Conservation (phyloP, 306 rosid species). For the Quercus variabilis region DNA sequence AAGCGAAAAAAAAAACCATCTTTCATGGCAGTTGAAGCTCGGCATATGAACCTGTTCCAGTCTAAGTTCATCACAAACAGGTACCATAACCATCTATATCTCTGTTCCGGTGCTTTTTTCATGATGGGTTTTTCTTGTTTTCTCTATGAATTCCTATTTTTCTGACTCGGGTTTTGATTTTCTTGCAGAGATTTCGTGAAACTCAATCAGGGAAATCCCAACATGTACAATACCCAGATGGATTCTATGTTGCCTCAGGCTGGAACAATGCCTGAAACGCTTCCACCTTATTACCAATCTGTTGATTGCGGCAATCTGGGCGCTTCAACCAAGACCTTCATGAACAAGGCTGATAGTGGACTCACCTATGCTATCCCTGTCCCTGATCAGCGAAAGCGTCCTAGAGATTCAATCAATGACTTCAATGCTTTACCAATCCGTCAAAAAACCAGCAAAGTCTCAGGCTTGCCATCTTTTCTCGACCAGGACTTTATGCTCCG, state of each 20-base stretch:
- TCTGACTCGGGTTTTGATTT: neutral
- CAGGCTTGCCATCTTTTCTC: constrained; percentile 17
- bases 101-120: too few relatives aligned
- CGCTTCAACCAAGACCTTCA: constrained; percentile 14
- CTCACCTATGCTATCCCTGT: constrained; percentile 41
- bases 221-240: constrained; percentile 28
- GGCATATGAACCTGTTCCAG: constrained; percentile 48
- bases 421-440: constrained; percentile 3
- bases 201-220: constrained; percentile 2
- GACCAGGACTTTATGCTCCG: constrained; percentile 26
- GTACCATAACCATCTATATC: constrained; percentile 4
- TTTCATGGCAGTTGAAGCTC: constrained; percentile 87
- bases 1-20: constrained; percentile 16
- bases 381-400: constrained; percentile 35
- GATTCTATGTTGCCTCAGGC: constrained; percentile 31
- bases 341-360: constrained; percentile 62
- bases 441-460: constrained; percentile 7
- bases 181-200: constrained; percentile 50
- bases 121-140: neutral
- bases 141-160: neutral
- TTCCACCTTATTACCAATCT: constrained; percentile 37
- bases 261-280: constrained; percentile 36
- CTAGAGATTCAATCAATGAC: constrained; percentile 23
- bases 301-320: constrained; percentile 27
- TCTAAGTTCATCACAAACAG: constrained; percentile 51